Evolutionary conservation across 1,139 yeast species (phyloP).

Genomic region (Meyerozyma sp.): DNA sequence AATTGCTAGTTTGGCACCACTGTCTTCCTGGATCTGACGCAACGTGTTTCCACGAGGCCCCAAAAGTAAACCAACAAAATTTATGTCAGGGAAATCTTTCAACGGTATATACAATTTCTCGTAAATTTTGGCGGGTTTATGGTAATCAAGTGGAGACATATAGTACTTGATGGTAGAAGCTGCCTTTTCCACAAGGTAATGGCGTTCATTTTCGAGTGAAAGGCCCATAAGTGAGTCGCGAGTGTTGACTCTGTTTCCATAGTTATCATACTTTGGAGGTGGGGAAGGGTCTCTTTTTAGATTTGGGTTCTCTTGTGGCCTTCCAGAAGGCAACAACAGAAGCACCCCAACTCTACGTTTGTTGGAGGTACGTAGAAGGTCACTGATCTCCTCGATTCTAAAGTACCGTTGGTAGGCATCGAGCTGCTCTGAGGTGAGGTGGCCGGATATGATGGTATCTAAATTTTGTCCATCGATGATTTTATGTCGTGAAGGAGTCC

Average conservation of each 20-base stretch:
- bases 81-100: constrained; percentile 84
- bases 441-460: constrained; percentile 42
- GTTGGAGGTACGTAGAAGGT: constrained; percentile 41
- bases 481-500: constrained; percentile 28
- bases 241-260: constrained; percentile 83
- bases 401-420: constrained; percentile 73
- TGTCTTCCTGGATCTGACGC: constrained; percentile 70
- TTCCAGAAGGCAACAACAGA: constrained; percentile 32
- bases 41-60: constrained; percentile 97
- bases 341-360: constrained; percentile 44
- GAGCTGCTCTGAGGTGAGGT: constrained; percentile 78
- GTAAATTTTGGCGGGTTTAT: constrained; percentile 61
- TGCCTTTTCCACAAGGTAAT: constrained; percentile 69
- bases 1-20: constrained; percentile 83
- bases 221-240: constrained; percentile 62
- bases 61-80: constrained; percentile 82
- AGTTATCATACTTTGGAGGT: constrained; percentile 81
- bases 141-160: constrained; percentile 75
- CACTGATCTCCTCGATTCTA: constrained; percentile 72
- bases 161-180: constrained; percentile 70
- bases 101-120: constrained; percentile 87
- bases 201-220: constrained; percentile 72
- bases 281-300: constrained; percentile 75
- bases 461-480: constrained; percentile 24
- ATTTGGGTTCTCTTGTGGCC: constrained; percentile 18